Evolutionary conservation across 352 stramenopile genomes (phyloP), one percentile per base, ranked within the genome.

Genomic region (Pythium dissotocum): DNA sequence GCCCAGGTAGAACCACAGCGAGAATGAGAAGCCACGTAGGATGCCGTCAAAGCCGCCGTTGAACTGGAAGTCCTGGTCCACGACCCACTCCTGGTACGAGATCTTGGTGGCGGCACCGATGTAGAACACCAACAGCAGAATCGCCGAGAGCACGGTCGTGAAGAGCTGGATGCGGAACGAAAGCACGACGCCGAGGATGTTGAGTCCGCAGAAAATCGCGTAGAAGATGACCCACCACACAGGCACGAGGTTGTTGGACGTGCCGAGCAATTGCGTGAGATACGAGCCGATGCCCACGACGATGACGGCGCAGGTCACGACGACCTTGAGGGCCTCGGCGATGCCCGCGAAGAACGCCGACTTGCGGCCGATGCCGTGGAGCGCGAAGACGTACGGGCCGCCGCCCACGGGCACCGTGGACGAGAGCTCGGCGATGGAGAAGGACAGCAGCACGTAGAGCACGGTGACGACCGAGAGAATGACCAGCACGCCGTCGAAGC

Each of bases 381-480:
- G 72, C 4, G 83, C 75, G 65, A 91, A 91, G 4, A 89, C 72
- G 70, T 91, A 91, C 1, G 83, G 83, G 28, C 83, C 83, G n/a
- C 83, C 83, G 21, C 82, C 81, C 2, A 77, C 68, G 1, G 83
- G 83, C 18, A 90, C 75, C 12, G 74, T 82, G 1, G 80, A 69
- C n/a, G 81, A 90, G 60, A 91, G 71, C 66, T 90, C 83, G 26
- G 81, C 81, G 71, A 91, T 89, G 4, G 83, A 90, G 71, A 91
- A 91, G 9, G 81, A 77, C 16, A 91, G 73, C 56, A 90, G 54
- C 57, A 82, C 75, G 71, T 90, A 91, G n/a, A 90, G 74, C 46
- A 87, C 65, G 13, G 83, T 90, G 44, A 88, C 80, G 65, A 89
- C 75, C 36, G 69, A 60, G 53, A 91, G 65, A 51, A 89, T 82